A percentile compares a stretch with the other conserved stretches of the same genome.
Evolutionary conservation across 805 yeast species (phyloP).

Genomic region (Candida tammaniensis): DNA sequence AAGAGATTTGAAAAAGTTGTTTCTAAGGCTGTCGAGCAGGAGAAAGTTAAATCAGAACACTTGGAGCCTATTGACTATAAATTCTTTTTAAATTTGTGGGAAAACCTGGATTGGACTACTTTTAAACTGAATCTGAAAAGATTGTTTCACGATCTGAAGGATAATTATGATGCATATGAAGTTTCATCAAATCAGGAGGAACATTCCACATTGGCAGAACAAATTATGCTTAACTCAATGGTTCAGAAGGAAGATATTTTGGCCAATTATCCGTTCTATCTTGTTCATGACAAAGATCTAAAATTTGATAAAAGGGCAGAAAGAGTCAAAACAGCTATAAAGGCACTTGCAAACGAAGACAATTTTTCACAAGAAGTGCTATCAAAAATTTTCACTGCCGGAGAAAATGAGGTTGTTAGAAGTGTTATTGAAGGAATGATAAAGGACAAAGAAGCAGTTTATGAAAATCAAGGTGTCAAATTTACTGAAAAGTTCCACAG

Average conservation of each 20-base stretch:
- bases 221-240: constrained; percentile 60
- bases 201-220: constrained; percentile 32
- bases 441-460: constrained; percentile 54
- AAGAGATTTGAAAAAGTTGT: constrained; percentile 69
- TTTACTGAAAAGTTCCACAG: constrained; percentile 3
- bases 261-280: constrained; percentile 43
- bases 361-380: constrained; percentile 48
- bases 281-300: constrained; percentile 6
- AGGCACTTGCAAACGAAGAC: constrained; percentile 52
- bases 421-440: constrained; percentile 52
- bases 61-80: constrained; percentile 47
- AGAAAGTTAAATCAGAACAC: constrained; percentile 47
- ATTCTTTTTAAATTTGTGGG: constrained; percentile 65
- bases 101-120: constrained; percentile 43
- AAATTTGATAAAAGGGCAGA: constrained; percentile 20
- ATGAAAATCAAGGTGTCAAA: constrained; percentile 17
- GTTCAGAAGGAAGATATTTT: constrained; percentile 63
- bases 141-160: constrained; percentile 40
- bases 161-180: constrained; percentile 47
- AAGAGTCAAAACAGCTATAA: constrained; percentile 40
- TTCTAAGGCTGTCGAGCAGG: constrained; percentile 55
- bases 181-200: constrained; percentile 10
- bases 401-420: constrained; percentile 45
- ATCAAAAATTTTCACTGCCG: constrained; percentile 41
- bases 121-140: constrained; percentile 22